Conservation (phyloP, 441 rosid genomes). For the Metrosideros polymorpha region DNA sequence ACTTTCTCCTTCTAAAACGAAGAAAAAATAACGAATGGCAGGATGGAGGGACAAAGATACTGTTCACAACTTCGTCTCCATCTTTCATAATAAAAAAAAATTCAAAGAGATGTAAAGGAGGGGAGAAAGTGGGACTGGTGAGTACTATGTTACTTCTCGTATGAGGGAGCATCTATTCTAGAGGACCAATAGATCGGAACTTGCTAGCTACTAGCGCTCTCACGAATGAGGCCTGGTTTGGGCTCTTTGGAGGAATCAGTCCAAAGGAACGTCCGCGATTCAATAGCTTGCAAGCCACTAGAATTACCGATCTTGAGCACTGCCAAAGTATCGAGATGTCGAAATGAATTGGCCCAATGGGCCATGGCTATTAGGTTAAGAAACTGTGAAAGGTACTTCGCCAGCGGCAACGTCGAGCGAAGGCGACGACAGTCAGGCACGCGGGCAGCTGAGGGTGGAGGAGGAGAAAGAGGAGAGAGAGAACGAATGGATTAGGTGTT, state of each 20-base stretch:
- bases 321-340: background rate
- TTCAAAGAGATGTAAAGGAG: background rate
- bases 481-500: background rate
- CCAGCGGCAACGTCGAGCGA: background rate
- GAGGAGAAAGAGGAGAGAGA: background rate
- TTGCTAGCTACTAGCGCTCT: too few relatives aligned
- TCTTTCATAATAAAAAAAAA: too few relatives aligned
- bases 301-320: background rate
- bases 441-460: rapidly evolving
- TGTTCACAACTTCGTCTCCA: background rate
- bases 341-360: background rate
- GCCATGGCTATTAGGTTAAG: background rate
- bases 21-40: background rate
- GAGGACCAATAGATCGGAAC: background rate
- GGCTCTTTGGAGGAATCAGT: too few relatives aligned
- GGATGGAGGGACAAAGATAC: background rate
- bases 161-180: background rate
- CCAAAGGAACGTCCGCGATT: too few relatives aligned
- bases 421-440: background rate
- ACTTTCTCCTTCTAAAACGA: background rate
- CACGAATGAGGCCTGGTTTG: too few relatives aligned
- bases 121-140: background rate
- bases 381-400: background rate
- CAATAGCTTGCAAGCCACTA: too few relatives aligned
- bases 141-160: background rate